Conservation (phyloP, 768 basidiomycete species). For the Tylopilus felleus region DNA sequence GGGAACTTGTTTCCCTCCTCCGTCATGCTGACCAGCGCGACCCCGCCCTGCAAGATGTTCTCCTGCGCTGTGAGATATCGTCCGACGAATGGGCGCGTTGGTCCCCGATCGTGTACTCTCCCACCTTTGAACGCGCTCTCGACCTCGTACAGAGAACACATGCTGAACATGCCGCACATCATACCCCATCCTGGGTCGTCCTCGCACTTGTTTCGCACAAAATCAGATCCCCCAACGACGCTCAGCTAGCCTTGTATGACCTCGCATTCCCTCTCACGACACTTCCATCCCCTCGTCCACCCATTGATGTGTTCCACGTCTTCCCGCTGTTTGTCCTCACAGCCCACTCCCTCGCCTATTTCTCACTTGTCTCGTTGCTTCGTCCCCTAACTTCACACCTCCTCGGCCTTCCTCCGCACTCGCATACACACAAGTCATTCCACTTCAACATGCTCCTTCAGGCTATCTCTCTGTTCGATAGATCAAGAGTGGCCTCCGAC, state of each 20-base stretch:
- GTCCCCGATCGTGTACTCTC: constrained; percentile 35
- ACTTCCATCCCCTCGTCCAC: constrained; percentile 23
- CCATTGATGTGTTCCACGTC: constrained; percentile 1
- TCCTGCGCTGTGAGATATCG: constrained; percentile 33
- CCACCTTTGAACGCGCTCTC: constrained; percentile 34
- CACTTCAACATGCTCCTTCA: constrained; percentile 54
- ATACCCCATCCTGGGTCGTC: constrained; percentile 52
- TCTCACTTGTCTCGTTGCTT: constrained; percentile 46
- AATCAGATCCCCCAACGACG: constrained; percentile 45
- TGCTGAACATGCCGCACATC: not conserved
- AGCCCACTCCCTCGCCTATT: constrained; percentile 47
- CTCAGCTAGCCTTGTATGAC: constrained; percentile 40
- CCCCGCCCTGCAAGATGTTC: constrained; percentile 16
- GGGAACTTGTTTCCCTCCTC: constrained; percentile 39
- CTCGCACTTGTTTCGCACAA: constrained; percentile 47
- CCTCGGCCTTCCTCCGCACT: constrained; percentile 28
- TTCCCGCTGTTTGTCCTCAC: constrained; percentile 22
- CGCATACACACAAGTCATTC: constrained; percentile 22
- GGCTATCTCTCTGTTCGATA: constrained; percentile 44
- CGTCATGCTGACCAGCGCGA: constrained; percentile 11
- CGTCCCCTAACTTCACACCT: constrained; percentile 43
- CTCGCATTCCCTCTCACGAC: constrained; percentile 42
- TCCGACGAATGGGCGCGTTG: constrained; percentile 39
- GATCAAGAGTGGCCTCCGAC: constrained; percentile 38
- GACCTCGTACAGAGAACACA: constrained; percentile 13